Evolutionary conservation across 768 basidiomycete species (phyloP), one percentile per base, ranked within the genome.

Genomic region (Leccinum variicolor): DNA sequence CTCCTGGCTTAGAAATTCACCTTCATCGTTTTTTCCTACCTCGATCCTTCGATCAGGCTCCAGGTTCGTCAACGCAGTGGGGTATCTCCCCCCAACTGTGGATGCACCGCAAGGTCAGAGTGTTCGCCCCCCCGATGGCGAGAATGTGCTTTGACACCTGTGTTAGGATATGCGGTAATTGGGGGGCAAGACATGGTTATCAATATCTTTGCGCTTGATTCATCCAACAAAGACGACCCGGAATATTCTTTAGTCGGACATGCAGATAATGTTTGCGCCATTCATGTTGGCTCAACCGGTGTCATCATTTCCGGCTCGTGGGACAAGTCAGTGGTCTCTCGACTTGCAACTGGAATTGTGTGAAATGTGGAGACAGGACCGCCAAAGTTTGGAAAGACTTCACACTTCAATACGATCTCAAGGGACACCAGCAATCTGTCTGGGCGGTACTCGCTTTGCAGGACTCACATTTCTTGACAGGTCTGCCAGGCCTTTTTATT

Each of bases 381-480:
- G 96, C 94, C 34, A 92, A 93, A 74, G 89, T 99, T 2, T 98
- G 94, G 94, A 86, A 85, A 72, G 79, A 89, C 65, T 94, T 90
- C 71, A 72, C 83, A 57, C 73, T 85, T 53, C 78, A 77, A 8
- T 83, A 90, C 64, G 89, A 89, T 59, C 81, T 99, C 53, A 83
- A 84, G 65, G 92, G 87, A 17, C 96, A 98, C 68, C 77, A 88
- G 54, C 91, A 94, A 72, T 88, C 96, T 8, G 95, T 98, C 2
- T 97, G 94, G 94, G 90, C 93, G 5, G 94, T 97, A 6, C 74
- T 91, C 48, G 87, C 86, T 21, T 75, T 98, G 28, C 86, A 86
- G 41, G 85, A 87, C 53, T 85, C 87, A 11, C 80, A 86, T 60
- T 87, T 84, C 62, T 73, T 98, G 64, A 97, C 95, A 43, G 94